phyloP scores from a whole-genome alignment of 192 early-diverging fungal genomes.

The Coemansia sp. region DNA sequence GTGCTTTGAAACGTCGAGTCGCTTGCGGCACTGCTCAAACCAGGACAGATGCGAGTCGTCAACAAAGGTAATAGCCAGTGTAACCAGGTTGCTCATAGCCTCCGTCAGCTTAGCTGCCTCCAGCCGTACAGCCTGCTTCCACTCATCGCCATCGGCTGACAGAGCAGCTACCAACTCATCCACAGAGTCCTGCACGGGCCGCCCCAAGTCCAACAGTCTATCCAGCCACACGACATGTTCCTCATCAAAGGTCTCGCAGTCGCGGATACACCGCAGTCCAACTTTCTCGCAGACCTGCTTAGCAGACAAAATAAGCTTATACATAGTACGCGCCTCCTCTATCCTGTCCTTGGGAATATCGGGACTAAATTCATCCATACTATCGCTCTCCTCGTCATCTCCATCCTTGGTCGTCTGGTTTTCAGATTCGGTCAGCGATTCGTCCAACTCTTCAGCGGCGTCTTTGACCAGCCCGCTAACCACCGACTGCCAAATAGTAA shows the following conservation, averaged over 20 bases:
- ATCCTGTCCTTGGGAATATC: slow-evolving; percentile 36
- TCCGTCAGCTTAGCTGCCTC: slow-evolving; percentile 20
- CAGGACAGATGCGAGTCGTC: slow-evolving; percentile 47
- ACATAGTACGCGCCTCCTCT: slow-evolving; percentile 26
- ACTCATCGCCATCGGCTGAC: slow-evolving; percentile 29
- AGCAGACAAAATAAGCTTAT: slow-evolving; percentile 24
- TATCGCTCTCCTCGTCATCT: slow-evolving; percentile 18
- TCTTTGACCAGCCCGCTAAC: slow-evolving; percentile 39
- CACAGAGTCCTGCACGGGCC: slow-evolving; percentile 23
- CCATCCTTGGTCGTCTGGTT: not conserved
- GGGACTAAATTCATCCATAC: slow-evolving; percentile 43
- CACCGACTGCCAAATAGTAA: slow-evolving; percentile 12
- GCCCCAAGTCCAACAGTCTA: slow-evolving; percentile 43
- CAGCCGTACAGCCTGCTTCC: slow-evolving; percentile 13
- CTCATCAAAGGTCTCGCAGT: slow-evolving; percentile 35
- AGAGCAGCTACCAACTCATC: slow-evolving; percentile 37
- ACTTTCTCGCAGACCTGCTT: slow-evolving; percentile 44
- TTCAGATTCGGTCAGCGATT: slow-evolving; percentile 19
- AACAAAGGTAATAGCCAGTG: slow-evolving; percentile 51
- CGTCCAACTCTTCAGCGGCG: slow-evolving; percentile 34
- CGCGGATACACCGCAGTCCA: slow-evolving; percentile 47
- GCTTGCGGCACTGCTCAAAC: slow-evolving; percentile 43
- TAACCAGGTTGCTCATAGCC: slow-evolving; percentile 20
- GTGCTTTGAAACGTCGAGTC: slow-evolving; percentile 24
- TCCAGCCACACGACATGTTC: slow-evolving; percentile 47